Base-by-base conservation (phyloP, 2,329 filamentous ascomycete species). In the Colletotrichum destructivum region DNA sequence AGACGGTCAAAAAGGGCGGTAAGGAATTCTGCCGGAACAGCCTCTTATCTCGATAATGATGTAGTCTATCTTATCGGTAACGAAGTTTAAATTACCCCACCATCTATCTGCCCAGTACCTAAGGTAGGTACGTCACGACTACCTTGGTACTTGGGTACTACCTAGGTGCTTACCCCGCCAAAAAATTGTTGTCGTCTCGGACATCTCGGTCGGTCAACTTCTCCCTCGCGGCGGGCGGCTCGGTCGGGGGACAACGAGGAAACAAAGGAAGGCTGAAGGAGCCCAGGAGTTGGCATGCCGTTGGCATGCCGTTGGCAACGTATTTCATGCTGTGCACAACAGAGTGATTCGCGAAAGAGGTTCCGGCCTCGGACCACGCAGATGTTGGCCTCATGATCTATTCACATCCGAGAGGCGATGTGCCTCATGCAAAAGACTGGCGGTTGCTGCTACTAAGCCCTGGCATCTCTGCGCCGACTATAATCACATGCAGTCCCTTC, bases 1-100 rank as follows among this genome's bases (percentile, higher is more conserved):
- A 69, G 75, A 77, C 76, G 76, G 77, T 78, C 74, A 76, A 52
- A 7, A 51, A 68, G 70, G 66, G 78, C 78, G 78, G 78, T 79
- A 65, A 38, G 16, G 6, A 0, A 66, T 80, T 80, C 75, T 80
- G 77, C 77, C 79, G 71, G 67, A 51, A 66, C 67, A 54, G 75
- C 69, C 23, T 26, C 16, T 73, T 69, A 69, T 72, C 63, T 16
- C n/a, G 65, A 69, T 59, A 55, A 59, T n/a, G 1, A n/a, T 2
- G 13, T 2, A 3, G 4, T 8, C 38, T 72, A 62, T 65, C 61
- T 66, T 70, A 65, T 69, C 70, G 12, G 18, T 21, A 23, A 23
- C 13, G 42, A 11, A 49, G 4, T 21, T 23, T 26, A 18, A 62
- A 21, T 49, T 21, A 7, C 16, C 52, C 65, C 69, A 21, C 21